phyloP scores from a whole-genome alignment of 352 stramenopile genomes.

The Phytophthora pseudosyringae region DNA sequence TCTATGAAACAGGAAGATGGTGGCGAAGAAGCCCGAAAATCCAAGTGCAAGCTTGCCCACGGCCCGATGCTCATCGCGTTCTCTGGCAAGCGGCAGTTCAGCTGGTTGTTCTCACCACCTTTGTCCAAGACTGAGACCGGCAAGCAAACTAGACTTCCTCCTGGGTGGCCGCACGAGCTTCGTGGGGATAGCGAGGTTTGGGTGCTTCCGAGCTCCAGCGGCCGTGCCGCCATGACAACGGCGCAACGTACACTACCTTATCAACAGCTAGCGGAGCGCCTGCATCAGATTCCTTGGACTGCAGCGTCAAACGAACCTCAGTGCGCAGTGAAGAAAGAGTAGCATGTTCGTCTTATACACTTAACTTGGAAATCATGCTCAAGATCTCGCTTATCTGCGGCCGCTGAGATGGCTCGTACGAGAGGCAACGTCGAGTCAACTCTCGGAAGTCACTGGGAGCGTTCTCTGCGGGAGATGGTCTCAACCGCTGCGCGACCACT shows the following conservation, averaged over 20 bases:
- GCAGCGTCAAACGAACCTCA: slow-evolving; percentile 41
- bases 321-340: slow-evolving; percentile 22
- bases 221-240: slow-evolving; percentile 82
- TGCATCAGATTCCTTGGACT: slow-evolving; percentile 68
- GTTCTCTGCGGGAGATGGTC: slow-evolving; percentile 50
- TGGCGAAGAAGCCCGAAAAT: background rate
- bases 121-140: slow-evolving; percentile 70
- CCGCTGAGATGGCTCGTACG: slow-evolving; percentile 57
- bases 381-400: slow-evolving; percentile 51
- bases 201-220: slow-evolving; percentile 87
- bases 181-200: slow-evolving; percentile 72
- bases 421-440: slow-evolving; percentile 49
- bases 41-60: slow-evolving; percentile 48
- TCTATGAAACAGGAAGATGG: slow-evolving; percentile 14
- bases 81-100: slow-evolving; percentile 89
- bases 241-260: slow-evolving; percentile 74
- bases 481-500: slow-evolving; percentile 48
- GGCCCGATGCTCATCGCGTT: slow-evolving; percentile 83
- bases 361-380: slow-evolving; percentile 39
- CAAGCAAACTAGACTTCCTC: slow-evolving; percentile 61
- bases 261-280: slow-evolving; percentile 62
- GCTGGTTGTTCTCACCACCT: slow-evolving; percentile 78
- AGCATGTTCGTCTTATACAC: slow-evolving; percentile 21
- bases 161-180: slow-evolving; percentile 72
- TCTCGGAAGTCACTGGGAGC: slow-evolving; percentile 51